A percentile compares a stretch with the other conserved stretches of the same genome.
These are phyloP conservation scores for Penicillium expansum DNA, from an alignment of 2,329 filamentous ascomycete genomes.

Conservation along the genomic window DNA sequence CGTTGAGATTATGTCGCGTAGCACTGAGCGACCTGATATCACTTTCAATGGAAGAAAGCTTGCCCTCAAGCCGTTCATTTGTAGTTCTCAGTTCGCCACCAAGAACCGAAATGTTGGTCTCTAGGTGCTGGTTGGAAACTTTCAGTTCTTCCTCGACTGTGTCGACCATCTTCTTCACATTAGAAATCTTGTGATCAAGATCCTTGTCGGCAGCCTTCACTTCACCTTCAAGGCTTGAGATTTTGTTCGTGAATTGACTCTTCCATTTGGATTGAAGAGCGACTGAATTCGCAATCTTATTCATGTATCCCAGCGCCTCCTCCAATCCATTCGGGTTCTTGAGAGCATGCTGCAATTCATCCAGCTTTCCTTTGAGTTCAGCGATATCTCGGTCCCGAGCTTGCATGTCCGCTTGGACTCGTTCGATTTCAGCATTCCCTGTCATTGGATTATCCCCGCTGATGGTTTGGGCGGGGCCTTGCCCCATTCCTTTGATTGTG, in stretches of 20 bases:
- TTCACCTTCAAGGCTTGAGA: background rate
- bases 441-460: background rate
- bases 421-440: background rate
- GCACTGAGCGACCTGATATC: background rate
- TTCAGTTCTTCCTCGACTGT: background rate
- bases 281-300: background rate
- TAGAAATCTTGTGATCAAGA: background rate
- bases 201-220: background rate
- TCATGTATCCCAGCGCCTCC: background rate
- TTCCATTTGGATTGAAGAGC: background rate
- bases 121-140: background rate
- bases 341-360: background rate
- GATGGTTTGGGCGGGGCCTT: background rate
- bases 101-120: background rate
- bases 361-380: background rate
- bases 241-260: background rate
- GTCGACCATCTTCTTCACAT: background rate
- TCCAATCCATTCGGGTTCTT: background rate
- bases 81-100: background rate
- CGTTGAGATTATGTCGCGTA: background rate
- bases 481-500: slow-evolving; percentile 7
- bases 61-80: background rate
- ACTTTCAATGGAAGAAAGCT: background rate
- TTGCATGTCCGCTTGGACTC: background rate
- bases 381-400: background rate